Base-by-base conservation (phyloP, 2,329 filamentous ascomycete species). In the Cladosporium sp. region DNA sequence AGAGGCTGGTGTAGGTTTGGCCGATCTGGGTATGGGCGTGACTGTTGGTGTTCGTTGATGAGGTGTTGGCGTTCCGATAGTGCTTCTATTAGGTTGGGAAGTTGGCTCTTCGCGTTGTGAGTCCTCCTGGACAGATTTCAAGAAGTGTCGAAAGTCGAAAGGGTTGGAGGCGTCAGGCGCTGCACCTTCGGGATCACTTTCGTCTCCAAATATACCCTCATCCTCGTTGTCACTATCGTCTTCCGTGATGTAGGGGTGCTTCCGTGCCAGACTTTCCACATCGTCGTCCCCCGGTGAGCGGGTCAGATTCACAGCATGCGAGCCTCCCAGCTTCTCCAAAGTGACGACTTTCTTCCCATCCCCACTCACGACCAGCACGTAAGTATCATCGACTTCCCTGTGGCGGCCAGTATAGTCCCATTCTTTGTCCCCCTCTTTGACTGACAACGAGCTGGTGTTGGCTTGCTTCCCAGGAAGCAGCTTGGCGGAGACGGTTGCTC, bases 291-390 rank as follows among this genome's bases (percentile, higher is more conserved):
- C 79, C 2, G 85, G 87, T 12, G 82, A 82, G 49, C 78, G 81
- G 46, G 80, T 82, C 48, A 95, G 71, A 67, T 95, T 96, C 84
- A 95, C 91, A 62, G 88, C 84, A 69, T 95, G 86, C 33, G 84
- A 83, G n/a, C 84, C 85, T 63, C 88, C 82, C 49, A 96, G 74
- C 45, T 82, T 83, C 71, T 96, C 89, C 49, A 96, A 77, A 33
- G 60, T 51, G 42, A 57, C 53, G 40, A 62, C 60, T 25, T 49
- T 56, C 46, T 58, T 59, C 2, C 59, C 62, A 8, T 56, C 54
- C 12, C 56, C 58, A 19, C 53, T 50, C 2, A 58, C n/a, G 3
- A 65, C 50, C 39, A 66, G 46, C 22, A 93, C 82, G 57, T 93
- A 93, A 50, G 79, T 84, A 62, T 92, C 82, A 46, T 81, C 82